These are phyloP conservation scores for Macadamia tetraphylla DNA, from an alignment of 164 flowering plant species.

Conservation along the genomic window DNA sequence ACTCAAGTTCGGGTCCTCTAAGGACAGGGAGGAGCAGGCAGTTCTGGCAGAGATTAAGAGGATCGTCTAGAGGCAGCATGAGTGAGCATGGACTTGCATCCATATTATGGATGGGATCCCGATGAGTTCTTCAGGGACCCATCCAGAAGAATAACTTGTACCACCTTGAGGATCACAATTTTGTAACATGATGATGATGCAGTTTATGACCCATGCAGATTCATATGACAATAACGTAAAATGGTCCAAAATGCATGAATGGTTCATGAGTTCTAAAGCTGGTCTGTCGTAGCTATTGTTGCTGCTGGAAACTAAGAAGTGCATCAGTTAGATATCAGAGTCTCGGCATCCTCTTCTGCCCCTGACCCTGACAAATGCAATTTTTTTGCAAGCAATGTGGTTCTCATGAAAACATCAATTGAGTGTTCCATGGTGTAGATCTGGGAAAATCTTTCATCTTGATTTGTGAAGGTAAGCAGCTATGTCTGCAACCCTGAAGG, in stretches of 20 bases:
- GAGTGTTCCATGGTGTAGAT: background rate
- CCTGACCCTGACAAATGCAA: background rate
- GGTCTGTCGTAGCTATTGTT: background rate
- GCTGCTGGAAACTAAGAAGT: background rate
- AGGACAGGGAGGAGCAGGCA: conserved; percentile 35
- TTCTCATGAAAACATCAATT: background rate
- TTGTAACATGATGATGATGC: background rate
- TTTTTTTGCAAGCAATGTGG: background rate
- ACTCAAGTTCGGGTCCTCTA: conserved; percentile 68
- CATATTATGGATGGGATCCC: conserved; percentile 19
- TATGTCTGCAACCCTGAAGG: too few relatives aligned
- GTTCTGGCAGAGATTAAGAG: conserved; percentile 50
- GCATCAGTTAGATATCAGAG: background rate
- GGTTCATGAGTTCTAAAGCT: background rate
- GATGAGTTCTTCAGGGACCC: background rate
- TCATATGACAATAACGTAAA: background rate
- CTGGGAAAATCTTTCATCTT: background rate
- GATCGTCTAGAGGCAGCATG: conserved; percentile 45
- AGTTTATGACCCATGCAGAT: background rate
- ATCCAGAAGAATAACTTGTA: background rate
- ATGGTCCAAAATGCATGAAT: background rate
- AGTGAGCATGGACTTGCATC: conserved; percentile 54
- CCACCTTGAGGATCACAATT: too few relatives aligned
- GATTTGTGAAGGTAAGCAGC: background rate
- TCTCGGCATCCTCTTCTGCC: too few relatives aligned